A percentile compares a stretch with the other conserved stretches of the same genome.
phyloP scores from a whole-genome alignment of 768 basidiomycete species.

The Tulasnella sp. region DNA sequence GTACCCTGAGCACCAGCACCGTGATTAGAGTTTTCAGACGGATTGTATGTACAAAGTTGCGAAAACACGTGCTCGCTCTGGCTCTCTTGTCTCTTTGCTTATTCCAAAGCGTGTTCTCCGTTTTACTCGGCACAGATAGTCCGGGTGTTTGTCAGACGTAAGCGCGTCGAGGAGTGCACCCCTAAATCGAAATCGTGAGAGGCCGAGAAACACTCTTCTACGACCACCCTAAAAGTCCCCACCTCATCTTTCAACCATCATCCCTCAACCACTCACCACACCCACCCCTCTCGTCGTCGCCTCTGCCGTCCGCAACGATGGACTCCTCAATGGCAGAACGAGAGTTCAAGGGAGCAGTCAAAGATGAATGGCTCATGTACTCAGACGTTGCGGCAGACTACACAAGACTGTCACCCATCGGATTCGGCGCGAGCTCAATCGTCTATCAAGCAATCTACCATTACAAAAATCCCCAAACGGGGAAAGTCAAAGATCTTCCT shows the following conservation, averaged over 20 bases:
- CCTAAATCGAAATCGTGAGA: background rate
- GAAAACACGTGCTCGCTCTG: background rate
- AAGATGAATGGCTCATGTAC: slow-evolving; percentile 74
- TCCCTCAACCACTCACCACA: background rate
- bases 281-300: background rate
- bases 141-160: background rate
- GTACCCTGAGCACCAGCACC: too few relatives aligned
- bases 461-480: slow-evolving; percentile 24
- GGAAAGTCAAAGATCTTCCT: slow-evolving; percentile 33
- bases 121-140: background rate
- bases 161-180: background rate
- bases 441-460: slow-evolving; percentile 71
- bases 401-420: slow-evolving; percentile 63
- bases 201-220: background rate
- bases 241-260: background rate
- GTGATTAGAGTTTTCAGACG: background rate
- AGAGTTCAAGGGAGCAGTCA: slow-evolving; percentile 54
- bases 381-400: slow-evolving; percentile 71
- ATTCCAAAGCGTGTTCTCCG: background rate
- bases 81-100: too few relatives aligned
- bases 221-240: background rate
- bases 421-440: slow-evolving; percentile 85
- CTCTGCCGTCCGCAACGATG: background rate
- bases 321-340: background rate
- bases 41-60: background rate